Base-by-base conservation (phyloP, 2,329 filamentous ascomycete species). In the Hysterium pulicare region DNA sequence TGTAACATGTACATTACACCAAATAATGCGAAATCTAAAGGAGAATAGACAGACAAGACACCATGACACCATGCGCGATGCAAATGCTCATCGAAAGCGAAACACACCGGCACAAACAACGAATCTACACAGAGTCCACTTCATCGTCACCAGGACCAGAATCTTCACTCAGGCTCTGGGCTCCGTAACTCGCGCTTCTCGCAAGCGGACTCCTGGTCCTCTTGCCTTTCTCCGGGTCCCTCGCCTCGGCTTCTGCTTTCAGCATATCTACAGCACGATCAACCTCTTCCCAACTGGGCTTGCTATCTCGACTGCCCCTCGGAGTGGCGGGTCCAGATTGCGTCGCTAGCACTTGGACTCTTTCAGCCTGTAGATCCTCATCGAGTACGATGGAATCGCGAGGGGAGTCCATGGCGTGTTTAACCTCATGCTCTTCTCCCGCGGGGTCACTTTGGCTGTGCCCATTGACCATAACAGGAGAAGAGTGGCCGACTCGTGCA, bases 291-390 rank as follows among this genome's bases (percentile, higher is more conserved):
- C 64, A 67, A 15, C 57, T 62, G 0, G 63, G 61, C 5, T 59
- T 45, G 30, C 50, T 58, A 44, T 71, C 67, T 21, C 69, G 55
- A 11, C 62, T 66, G 0, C 70, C 71, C 19, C 63, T 66, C 0
- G 70, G 70, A 9, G 70, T 72, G 2, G 68, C 66, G 20, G 71
- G 69, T 0, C 69, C 66, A 22, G 69, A 72, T 47, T 71, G 69
- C 7, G 68, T 70, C 38, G 62, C 64, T 6, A 66, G 48, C 0
- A 64, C 61, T 32, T 57, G 49, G 4, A 62, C 46, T 20, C 60
- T 51, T 4, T 41, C 45, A 1, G 49, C 23, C 20, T 49, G 44
- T 10, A 37, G 38, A n/a, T 41, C 49, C 33, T 40, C 44, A 9
- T 26, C 52, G 17, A n/a, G n/a, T n/a, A n/a, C n/a, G n/a, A n/a